These are phyloP conservation scores for Pichia cabralensis DNA, from an alignment of 805 yeast genomes.

Conservation along the genomic window DNA sequence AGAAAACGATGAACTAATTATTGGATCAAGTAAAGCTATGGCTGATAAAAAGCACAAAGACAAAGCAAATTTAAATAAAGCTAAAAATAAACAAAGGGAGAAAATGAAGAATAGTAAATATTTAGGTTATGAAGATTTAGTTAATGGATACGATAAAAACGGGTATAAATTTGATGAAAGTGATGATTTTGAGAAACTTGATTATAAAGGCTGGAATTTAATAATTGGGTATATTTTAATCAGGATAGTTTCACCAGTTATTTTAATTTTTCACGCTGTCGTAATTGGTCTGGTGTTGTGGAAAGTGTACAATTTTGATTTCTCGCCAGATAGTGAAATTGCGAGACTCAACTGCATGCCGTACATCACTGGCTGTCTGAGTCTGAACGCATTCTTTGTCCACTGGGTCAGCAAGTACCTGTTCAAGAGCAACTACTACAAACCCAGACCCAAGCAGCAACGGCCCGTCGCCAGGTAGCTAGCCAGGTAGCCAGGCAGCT, in stretches of 20 bases:
- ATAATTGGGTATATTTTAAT: conserved; percentile 20
- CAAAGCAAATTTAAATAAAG: neutral
- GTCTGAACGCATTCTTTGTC: conserved; percentile 16
- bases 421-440: conserved; percentile 19
- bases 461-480: too few species aligned
- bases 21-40: too few species aligned
- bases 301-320: conserved; percentile 12
- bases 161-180: conserved; percentile 5
- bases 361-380: conserved; percentile 12
- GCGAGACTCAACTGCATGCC: conserved; percentile 13
- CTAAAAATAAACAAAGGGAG: neutral
- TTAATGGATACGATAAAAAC: conserved; percentile 4
- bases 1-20: conserved; percentile 14
- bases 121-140: conserved; percentile 7
- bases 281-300: conserved; percentile 13
- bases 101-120: conserved; percentile 4
- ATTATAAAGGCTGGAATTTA: conserved; percentile 17
- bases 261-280: conserved; percentile 19
- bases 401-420: conserved; percentile 19
- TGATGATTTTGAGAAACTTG: conserved; percentile 10
- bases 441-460: conserved; percentile 11
- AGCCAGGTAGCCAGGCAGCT: too few species aligned
- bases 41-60: neutral
- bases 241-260: conserved; percentile 19
- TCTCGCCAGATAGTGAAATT: conserved; percentile 3